Evolutionary conservation across 2,329 filamentous ascomycete species (phyloP).

Genomic region (Colletotrichum salicis): DNA sequence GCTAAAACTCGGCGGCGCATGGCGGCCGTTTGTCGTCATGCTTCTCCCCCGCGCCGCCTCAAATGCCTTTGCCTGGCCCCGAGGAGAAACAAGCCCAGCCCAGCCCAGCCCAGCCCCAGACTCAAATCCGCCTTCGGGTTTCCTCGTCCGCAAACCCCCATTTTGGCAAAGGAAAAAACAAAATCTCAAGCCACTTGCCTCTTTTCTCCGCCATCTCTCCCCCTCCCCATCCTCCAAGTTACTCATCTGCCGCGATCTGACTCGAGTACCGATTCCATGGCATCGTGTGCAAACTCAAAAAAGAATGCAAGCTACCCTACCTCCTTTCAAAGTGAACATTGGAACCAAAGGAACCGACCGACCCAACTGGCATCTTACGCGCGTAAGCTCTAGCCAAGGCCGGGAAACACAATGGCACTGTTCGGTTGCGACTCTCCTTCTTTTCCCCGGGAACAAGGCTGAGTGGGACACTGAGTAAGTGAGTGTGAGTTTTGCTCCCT

Average conservation of each 20-base stretch:
- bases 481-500: neutral
- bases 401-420: neutral
- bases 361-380: neutral
- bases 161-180: neutral
- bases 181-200: constrained; percentile 9
- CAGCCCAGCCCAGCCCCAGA: too few species aligned
- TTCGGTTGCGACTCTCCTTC: neutral
- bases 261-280: constrained; percentile 5
- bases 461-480: neutral
- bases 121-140: too few species aligned
- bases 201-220: constrained; percentile 5
- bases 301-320: neutral
- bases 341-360: neutral
- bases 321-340: constrained; percentile 1
- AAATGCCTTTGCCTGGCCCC: neutral
- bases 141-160: neutral
- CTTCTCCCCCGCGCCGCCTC: neutral
- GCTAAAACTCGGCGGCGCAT: constrained; percentile 5
- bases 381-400: neutral
- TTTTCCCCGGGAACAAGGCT: neutral
- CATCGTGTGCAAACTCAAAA: constrained; percentile 3
- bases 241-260: constrained; percentile 11
- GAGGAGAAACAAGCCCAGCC: neutral
- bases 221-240: neutral
- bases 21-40: constrained; percentile 17